Evolutionary conservation across 345 rosid genomes (phyloP).

Genomic region (Cardamine chenopodiifolia): DNA sequence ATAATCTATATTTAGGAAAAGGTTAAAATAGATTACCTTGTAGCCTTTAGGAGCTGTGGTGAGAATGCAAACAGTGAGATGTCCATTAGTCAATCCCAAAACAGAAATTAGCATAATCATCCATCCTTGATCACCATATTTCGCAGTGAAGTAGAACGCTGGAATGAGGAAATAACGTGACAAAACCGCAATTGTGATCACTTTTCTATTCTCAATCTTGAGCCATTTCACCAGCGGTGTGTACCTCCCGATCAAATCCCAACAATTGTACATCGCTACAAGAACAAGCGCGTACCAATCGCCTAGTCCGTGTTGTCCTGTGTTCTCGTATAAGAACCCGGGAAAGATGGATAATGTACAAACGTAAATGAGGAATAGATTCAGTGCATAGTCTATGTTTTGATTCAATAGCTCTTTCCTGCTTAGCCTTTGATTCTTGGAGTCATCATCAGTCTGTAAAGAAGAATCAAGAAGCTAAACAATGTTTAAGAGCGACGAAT

Average conservation of each 20-base stretch:
- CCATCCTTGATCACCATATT: slow-evolving; percentile 89
- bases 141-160: slow-evolving; percentile 83
- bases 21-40: slow-evolving; percentile 21
- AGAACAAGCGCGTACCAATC: slow-evolving; percentile 75
- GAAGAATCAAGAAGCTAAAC: slow-evolving; percentile 18
- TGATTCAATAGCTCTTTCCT: slow-evolving; percentile 55
- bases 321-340: slow-evolving; percentile 80
- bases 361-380: slow-evolving; percentile 63
- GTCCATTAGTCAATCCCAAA: slow-evolving; percentile 76
- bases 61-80: slow-evolving; percentile 81
- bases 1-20: neutral
- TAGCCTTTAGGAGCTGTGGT: slow-evolving; percentile 74
- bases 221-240: slow-evolving; percentile 58
- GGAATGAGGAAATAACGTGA: slow-evolving; percentile 69
- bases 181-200: slow-evolving; percentile 53
- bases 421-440: slow-evolving; percentile 53
- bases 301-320: slow-evolving; percentile 67
- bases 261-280: slow-evolving; percentile 63
- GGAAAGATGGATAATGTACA: slow-evolving; percentile 81
- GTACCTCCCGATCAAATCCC: slow-evolving; percentile 71
- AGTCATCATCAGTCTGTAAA: slow-evolving; percentile 49
- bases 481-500: neutral
- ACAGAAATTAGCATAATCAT: slow-evolving; percentile 75
- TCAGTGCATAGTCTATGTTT: slow-evolving; percentile 69
- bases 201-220: slow-evolving; percentile 71